Base-by-base conservation (phyloP, 75 land plant genomes). In the Cunninghamia lanceolata region DNA sequence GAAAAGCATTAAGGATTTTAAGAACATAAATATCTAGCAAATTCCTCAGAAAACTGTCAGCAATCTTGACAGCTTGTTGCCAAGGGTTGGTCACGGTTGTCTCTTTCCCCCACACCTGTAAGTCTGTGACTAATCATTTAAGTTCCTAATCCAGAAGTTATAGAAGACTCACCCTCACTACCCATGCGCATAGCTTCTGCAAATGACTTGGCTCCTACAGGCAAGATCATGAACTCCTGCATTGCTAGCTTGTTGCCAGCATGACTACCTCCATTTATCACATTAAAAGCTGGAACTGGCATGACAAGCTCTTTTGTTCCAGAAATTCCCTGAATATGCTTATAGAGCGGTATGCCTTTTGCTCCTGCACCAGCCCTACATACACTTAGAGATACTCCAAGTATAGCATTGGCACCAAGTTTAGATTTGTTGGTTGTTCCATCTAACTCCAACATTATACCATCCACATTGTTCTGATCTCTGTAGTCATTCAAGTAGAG, bases 221-320 rank as follows among this genome's bases (percentile, higher is more conserved):
- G 99, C 46, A 97, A 83, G 75, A 97, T 96, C 99, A 97, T 97
- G 75, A 97, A 96, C 85, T 97, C 99, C 87, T 97, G 99, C 95
- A 95, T 96, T 11, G 99, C 99, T 42, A 97, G 91, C 85, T 94
- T 97, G 88, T 97, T 97, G 83, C 96, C 98, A 82, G 99, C 98
- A 90, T 97, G 99, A 78, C 95, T 93, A 32, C 99, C 99, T 36
- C 99, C 99, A 88, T 96, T 97, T 85, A 97, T 97, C 47, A 97
- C 99, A 90, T 96, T 97, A 82, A 93, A 96, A 85, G 99, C 99
- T 63, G 99, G 99, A 59, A 97, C 99, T 32, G 99, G 99, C 95
- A 97, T 93, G 86, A 96, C 98, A 43, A 97, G 94, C 87, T 97
- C 95, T 82, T 92, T 95, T 73, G 93, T 96, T 16, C 95, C 95